Conservation (phyloP, 306 rosid species). For the Crataegus laevigata region DNA sequence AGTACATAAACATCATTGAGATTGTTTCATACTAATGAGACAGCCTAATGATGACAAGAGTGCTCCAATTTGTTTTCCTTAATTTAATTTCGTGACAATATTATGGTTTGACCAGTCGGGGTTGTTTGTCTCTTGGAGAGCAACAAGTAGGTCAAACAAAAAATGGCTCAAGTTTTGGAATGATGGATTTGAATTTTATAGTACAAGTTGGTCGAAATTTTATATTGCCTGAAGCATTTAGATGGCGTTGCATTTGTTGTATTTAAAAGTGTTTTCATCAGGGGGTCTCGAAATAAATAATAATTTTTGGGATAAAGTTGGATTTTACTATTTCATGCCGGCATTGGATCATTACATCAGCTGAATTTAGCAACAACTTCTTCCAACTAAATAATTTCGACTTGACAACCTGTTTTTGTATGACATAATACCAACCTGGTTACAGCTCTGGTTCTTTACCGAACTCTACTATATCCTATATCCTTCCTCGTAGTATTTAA, state of each 20-base stretch:
- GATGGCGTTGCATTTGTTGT: background rate
- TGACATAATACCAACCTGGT: background rate
- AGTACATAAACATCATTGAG: background rate
- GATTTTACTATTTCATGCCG: slow-evolving; percentile 4
- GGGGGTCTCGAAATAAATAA: slow-evolving; percentile 11
- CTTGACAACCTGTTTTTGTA: background rate
- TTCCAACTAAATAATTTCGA: background rate
- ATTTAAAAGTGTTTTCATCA: slow-evolving; percentile 1
- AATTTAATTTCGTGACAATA: background rate
- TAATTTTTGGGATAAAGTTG: slow-evolving; percentile 3
- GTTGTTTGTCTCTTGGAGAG: slow-evolving; percentile 13
- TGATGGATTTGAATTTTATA: slow-evolving; percentile 4
- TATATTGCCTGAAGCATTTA: background rate
- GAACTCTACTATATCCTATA: background rate
- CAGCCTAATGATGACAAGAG: background rate
- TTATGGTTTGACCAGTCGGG: background rate
- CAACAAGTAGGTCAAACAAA: slow-evolving; percentile 7
- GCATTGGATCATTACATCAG: slow-evolving; percentile 18
- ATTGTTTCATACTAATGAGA: background rate
- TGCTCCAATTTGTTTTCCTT: background rate
- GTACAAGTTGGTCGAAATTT: background rate
- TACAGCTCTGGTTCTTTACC: background rate
- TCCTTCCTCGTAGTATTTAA: background rate
- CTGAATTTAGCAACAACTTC: slow-evolving; percentile 11
- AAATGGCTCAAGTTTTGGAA: background rate